These are phyloP conservation scores for Poterioochromonas sp. DNA, from an alignment of 352 stramenopile species.

Conservation along the genomic window DNA sequence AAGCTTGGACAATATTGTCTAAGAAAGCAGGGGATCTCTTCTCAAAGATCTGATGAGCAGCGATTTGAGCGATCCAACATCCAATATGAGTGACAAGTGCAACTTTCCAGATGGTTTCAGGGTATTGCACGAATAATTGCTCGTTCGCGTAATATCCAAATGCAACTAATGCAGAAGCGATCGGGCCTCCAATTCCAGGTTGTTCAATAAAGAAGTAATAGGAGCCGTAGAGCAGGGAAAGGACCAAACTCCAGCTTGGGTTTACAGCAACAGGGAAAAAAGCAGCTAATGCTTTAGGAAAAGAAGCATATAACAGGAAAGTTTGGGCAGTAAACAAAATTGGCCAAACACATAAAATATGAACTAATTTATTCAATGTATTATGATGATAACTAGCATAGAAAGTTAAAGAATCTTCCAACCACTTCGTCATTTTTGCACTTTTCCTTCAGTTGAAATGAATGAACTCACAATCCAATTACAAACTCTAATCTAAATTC, in stretches of 20 bases:
- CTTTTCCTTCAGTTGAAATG: no score
- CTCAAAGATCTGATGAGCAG: conserved; percentile 70
- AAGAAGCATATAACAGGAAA: conserved; percentile 51
- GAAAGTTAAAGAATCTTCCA: conserved; percentile 68
- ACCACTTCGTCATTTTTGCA: no score
- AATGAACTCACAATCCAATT: no score
- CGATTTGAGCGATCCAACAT: conserved; percentile 67
- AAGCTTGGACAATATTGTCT: conserved; percentile 59
- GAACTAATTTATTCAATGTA: conserved; percentile 63
- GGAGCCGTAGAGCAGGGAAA: conserved; percentile 56
- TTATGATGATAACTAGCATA: conserved; percentile 72
- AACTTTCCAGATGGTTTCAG: conserved; percentile 51
- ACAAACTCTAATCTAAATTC: no score
- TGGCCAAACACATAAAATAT: conserved; percentile 68
- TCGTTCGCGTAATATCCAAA: conserved; percentile 49
- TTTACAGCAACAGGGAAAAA: conserved; percentile 42
- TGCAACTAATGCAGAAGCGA: conserved; percentile 55
- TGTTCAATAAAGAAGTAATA: conserved; percentile 56
- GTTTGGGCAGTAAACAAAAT: conserved; percentile 65
- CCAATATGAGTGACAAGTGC: conserved; percentile 54
- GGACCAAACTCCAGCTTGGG: conserved; percentile 54
- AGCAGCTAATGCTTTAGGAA: conserved; percentile 36
- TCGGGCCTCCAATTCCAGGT: conserved; percentile 47
- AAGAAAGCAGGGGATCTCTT: conserved; percentile 65
- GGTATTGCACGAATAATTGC: conserved; percentile 46